Percentiles rank a stretch among this genome's conserved stretches.
phyloP scores from a whole-genome alignment of 257 asterid species.

The Nicotiana tomentosiformis region DNA sequence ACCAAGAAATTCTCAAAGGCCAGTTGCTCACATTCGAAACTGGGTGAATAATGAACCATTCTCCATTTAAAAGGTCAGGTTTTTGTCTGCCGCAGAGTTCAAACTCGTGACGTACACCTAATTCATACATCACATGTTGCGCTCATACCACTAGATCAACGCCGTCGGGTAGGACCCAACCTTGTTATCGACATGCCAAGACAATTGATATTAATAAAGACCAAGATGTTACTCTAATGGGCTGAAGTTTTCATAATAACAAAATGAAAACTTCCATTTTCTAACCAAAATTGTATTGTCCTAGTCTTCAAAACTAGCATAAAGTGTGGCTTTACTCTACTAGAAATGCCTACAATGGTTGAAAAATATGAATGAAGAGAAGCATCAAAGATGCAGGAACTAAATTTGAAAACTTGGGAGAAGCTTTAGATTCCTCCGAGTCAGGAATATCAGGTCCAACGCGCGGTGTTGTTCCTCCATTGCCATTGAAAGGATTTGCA shows the following conservation, averaged over 20 bases:
- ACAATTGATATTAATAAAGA: neutral
- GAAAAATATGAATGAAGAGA: conserved; percentile 16
- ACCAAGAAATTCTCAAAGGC: neutral
- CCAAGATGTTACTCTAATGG: neutral
- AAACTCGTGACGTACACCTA: neutral
- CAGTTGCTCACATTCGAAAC: neutral
- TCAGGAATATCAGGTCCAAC: conserved; percentile 24
- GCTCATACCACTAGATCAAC: too few species aligned
- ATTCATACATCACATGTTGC: neutral
- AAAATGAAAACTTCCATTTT: conserved; percentile 7
- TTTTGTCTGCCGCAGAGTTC: neutral
- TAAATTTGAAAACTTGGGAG: conserved; percentile 7
- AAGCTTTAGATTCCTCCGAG: conserved; percentile 23
- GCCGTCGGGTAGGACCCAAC: too few species aligned
- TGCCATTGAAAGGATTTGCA: conserved; percentile 26
- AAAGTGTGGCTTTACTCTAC: neutral
- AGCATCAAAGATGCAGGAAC: conserved; percentile 18
- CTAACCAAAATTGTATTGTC: conserved; percentile 41
- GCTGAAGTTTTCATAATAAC: neutral
- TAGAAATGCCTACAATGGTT: conserved; percentile 9
- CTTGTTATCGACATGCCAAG: neutral
- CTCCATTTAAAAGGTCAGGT: too few species aligned
- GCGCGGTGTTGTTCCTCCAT: conserved; percentile 40
- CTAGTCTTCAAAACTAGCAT: conserved; percentile 20
- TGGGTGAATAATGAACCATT: neutral